Base-by-base conservation (phyloP, 2,329 filamentous ascomycete genomes). In the Biscogniauxia marginata region DNA sequence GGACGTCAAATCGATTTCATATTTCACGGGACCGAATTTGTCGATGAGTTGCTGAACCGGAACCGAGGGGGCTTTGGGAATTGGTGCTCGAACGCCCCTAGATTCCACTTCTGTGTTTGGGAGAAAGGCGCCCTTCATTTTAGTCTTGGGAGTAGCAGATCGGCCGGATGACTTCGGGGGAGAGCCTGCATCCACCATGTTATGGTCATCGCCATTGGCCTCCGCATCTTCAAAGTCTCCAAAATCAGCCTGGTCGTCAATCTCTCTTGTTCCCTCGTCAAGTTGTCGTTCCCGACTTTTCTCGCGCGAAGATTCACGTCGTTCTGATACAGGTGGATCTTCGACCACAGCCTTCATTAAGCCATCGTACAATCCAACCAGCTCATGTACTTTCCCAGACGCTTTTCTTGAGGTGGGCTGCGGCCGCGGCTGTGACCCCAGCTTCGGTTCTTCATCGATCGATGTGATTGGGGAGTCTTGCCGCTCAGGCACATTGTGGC, bases 281-380 rank as follows among this genome's bases (percentile, higher is more conserved):
- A 55, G 58, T n/a, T 20, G 25, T 50, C 43, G 59, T 44, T 47
- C 53, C 34, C 50, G 56, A 48, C 50, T 54, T 9, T 30, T 39
- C 1, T 44, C 52, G 23, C 44, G 55, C 11, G 60, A 46, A 1
- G 47, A 43, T 49, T 53, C 56, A 19, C 52, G 59, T 53, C 22
- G 57, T 20, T 56, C 43, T 3, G 58, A 19, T 4, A 56, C 34
- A 6, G 60, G 55, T 18, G 64, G 65, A 24, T 74, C 71, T 45
- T 71, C 64, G 5, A 58, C 67, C 5, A 51, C 54, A 13, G 66
- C 59, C 55, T 67, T 69, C 21, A 69, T 63, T 19, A 82, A 72
- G 3, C 75, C 77, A 56, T 85, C 79, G 49, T 75, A 82, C 70
- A 79, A 75, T 20, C 74, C 74, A 25, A 82, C 80, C 21, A 83